Base-by-base conservation (phyloP, 805 yeast species). In the Metschnikowia anglica region DNA sequence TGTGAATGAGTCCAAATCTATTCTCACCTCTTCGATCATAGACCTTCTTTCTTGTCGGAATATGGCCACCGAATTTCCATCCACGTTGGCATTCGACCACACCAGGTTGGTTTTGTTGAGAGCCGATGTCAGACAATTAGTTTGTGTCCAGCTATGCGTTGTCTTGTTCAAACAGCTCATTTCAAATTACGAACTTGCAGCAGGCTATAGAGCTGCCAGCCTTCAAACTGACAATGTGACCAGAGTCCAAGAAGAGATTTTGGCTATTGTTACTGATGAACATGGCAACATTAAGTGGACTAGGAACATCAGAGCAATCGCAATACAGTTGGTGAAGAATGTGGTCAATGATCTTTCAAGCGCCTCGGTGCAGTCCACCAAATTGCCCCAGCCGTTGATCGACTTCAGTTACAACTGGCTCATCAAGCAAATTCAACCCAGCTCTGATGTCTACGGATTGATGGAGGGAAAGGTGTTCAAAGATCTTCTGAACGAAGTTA, bases 221-320 rank as follows among this genome's bases (percentile, higher is more conserved):
- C 51, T 65, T 23, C 55, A 62, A 30, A 59, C 66, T 16, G 70
- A 69, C 37, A 61, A 71, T 31, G 58, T 75, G 43, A 61, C 66
- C 40, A 68, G 63, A 37, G 70, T 88, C 42, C 88, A 84, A 61
- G 80, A 72, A 39, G 91, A 87, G 55, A 77, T 88, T 31, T 66
- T 85, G 41, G 84, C 90, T 24, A 84, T 88, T 34, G 88, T 88
- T 13, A 79, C 88, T 25, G 95, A 88, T 63, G 88, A 85, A 46
- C 85, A 83, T 55, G 96, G 95, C 2, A 86, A 85, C 60, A 80
- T 87, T 45, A 87, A 89, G 66, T 88, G 96, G 96, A 88, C 96
- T 0, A 78, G 87, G 57, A 88, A 88, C 61, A 77, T 87, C 19
- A 76, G 80, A 49, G 72, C 85, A 12, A 78, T 88, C 48, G 77